Conservation (phyloP, 179 eudicot species). For the Spinacia oleracea region DNA sequence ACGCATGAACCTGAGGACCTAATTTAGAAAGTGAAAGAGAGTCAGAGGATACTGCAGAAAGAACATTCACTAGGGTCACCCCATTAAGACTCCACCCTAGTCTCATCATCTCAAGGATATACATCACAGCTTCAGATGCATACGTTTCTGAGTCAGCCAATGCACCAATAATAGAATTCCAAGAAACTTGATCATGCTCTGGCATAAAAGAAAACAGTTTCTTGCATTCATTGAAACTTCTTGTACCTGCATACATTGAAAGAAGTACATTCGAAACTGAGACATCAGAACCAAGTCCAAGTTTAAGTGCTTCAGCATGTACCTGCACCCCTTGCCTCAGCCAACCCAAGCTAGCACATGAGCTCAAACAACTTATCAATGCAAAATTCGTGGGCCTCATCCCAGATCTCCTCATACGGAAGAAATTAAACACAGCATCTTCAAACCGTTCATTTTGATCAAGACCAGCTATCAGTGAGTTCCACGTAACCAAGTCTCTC, state of each 20-base stretch:
- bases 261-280: slow-evolving; percentile 82
- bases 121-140: slow-evolving; percentile 45
- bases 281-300: slow-evolving; percentile 66
- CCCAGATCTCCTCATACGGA: slow-evolving; percentile 54
- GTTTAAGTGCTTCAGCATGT: slow-evolving; percentile 61
- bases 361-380: slow-evolving; percentile 71
- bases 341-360: slow-evolving; percentile 77
- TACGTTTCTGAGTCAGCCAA: slow-evolving; percentile 52
- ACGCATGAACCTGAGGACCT: slow-evolving; percentile 59
- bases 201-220: slow-evolving; percentile 59
- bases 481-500: slow-evolving; percentile 73
- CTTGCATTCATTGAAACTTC: slow-evolving; percentile 47
- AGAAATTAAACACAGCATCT: slow-evolving; percentile 53
- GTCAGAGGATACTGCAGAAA: slow-evolving; percentile 57
- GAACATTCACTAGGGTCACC: slow-evolving; percentile 65
- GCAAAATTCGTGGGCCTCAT: slow-evolving; percentile 58
- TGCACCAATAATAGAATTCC: slow-evolving; percentile 76
- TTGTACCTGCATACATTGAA: slow-evolving; percentile 58
- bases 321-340: slow-evolving; percentile 55
- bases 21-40: slow-evolving; percentile 43
- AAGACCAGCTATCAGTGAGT: slow-evolving; percentile 65
- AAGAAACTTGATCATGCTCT: slow-evolving; percentile 68
- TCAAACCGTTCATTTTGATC: slow-evolving; percentile 60
- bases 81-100: slow-evolving; percentile 50
- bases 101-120: slow-evolving; percentile 59